Evolutionary conservation across 2,329 filamentous ascomycete genomes (phyloP), one percentile per base, ranked within the genome.

Genomic region (Talaromyces pinophilus): DNA sequence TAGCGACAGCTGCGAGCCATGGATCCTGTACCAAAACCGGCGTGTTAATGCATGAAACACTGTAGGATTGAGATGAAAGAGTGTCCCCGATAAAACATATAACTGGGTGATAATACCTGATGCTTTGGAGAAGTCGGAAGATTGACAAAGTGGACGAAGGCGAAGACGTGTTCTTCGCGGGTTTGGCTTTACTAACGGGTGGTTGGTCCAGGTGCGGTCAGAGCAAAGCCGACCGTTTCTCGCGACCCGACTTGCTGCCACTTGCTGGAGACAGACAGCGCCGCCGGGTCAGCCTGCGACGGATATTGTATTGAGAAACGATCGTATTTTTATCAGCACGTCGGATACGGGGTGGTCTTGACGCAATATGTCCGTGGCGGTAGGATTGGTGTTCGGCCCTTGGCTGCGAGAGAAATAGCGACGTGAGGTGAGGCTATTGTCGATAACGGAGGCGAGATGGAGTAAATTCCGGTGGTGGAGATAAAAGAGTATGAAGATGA

Each of bases 1-100:
- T 22, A 65, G 60, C 55, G 55, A 60, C 42, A 35, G 67, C 25
- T 63, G 65, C 65, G 44, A 67, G 65, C 65, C 65, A 67, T 67
- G 60, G 46, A 48, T 52, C 52, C 63, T 65, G 33, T 35, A 38
- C 50, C 55, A 38, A 63, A 44, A 40, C 55, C 33, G 50, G 64
- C 44, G 48, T n/a, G 63, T 64, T 48, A 64, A 57, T 46, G 15
- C 33, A 25, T 25, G 54, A 57, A 44, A 48, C 42, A 44, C 35
- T 42, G 5, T 5, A 40, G 11, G 19, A 42, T 19, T 48, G 25
- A 44, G 35, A 19, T 42, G 35, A 52, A 13, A 8, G 15, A 40
- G 48, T 19, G 57, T 25, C 38, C 15, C 33, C 19, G 38, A 30
- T 30, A 44, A 46, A 33, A 5, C 13, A 28, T 25, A 35, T 11